Evolutionary conservation across 495 filamentous ascomycete genomes (phyloP).

Genomic region (Barbatosphaeria neglecta): DNA sequence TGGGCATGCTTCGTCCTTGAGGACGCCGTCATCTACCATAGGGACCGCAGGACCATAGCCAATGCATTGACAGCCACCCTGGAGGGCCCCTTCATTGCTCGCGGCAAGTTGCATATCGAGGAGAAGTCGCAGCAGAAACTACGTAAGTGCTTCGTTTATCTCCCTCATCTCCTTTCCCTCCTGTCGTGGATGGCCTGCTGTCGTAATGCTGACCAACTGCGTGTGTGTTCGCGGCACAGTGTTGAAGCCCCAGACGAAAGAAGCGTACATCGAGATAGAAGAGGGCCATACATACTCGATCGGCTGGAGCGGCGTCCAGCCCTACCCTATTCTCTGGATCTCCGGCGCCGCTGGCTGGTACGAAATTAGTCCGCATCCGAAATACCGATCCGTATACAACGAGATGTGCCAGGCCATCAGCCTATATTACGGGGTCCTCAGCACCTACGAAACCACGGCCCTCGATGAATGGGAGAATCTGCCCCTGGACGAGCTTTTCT

Average conservation of each 20-base stretch:
- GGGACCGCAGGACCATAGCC: slow-evolving; percentile 23
- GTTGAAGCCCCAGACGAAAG: slow-evolving; percentile 29
- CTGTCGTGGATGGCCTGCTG: slow-evolving; percentile 5
- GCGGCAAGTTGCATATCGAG: slow-evolving; percentile 29
- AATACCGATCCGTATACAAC: slow-evolving; percentile 50
- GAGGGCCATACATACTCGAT: slow-evolving; percentile 57
- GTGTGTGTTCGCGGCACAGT: no score
- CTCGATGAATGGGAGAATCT: slow-evolving; percentile 20
- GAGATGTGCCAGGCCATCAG: slow-evolving; percentile 58
- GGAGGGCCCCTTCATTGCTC: slow-evolving; percentile 30
- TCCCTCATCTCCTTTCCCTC: background rate
- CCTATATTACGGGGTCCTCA: slow-evolving; percentile 53
- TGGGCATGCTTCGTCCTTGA: slow-evolving; percentile 34
- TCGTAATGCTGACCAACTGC: no score
- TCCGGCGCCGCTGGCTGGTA: slow-evolving; percentile 72
- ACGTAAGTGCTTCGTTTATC: no score
- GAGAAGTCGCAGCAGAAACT: slow-evolving; percentile 16
- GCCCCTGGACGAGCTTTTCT: slow-evolving; percentile 20
- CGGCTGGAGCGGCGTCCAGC: slow-evolving; percentile 37
- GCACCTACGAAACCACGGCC: slow-evolving; percentile 17
- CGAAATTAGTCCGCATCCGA: slow-evolving; percentile 49
- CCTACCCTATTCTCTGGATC: slow-evolving; percentile 59
- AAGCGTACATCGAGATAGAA: slow-evolving; percentile 50
- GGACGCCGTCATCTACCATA: slow-evolving; percentile 32
- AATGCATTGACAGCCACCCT: slow-evolving; percentile 30